Base-by-base conservation (phyloP, 257 asterid species). In the Plantago elongata region DNA sequence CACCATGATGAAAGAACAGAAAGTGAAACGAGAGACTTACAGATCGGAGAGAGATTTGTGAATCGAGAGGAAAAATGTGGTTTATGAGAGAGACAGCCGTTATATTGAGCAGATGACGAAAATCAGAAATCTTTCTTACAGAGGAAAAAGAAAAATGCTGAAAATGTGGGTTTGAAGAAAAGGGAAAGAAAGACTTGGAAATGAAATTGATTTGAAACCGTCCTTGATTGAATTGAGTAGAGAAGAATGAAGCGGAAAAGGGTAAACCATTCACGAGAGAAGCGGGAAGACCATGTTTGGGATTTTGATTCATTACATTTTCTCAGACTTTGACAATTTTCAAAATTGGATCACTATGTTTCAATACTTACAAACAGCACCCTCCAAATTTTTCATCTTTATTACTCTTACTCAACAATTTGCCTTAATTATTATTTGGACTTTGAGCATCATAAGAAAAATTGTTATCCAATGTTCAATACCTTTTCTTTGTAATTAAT, bases 201-300 rank as follows among this genome's bases (percentile, higher is more conserved):
- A 22, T 56, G 46, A 37, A 56, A 57, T 38, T 1, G 48, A 54
- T 18, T 30, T 44, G 46, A 17, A 30, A 34, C 40, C 40, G 40
- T 34, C 40, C 40, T 34, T 34, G 5, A 4, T 34, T 34, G 40
- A 4, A 7, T 34, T 34, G 40, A 34, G 2, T 34, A 1, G 40
- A 34, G 40, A 1, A 34, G 40, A 34, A 34, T 1, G 40, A 34
- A 34, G 40, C 40, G 7, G 11, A 5, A 51, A 51, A 51, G 30
- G 30, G 60, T 3, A 45, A 60, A 45, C 54, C 40, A 59, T 15
- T 60, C 51, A 60, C 64, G 64, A 42, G 52, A 60, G 54, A 60
- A 60, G 64, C 64, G 64, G 64, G 64, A 60, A 57, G 2, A 15
- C 17, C 51, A 9, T 42, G 40, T 16, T 59, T 59, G 9, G 18